These are phyloP conservation scores for Thuja plicata DNA, from an alignment of 83 land plant genomes.

Conservation along the genomic window DNA sequence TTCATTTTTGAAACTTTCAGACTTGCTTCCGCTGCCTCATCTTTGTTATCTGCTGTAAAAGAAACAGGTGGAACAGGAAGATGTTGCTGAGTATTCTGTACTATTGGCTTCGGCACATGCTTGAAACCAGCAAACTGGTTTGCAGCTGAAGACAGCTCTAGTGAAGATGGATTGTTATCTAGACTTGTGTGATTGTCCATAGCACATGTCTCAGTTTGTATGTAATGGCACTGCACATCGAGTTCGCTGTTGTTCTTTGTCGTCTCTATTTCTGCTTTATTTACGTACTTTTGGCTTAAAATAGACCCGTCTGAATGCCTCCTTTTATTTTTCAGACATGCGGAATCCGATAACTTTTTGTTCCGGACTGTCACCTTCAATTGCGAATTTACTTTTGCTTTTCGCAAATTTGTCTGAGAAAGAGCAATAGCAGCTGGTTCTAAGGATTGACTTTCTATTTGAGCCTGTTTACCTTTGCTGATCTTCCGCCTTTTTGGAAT, in stretches of 20 bases:
- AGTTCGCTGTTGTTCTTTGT: neutral
- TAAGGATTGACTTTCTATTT: too few species aligned
- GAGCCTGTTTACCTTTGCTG: too few species aligned
- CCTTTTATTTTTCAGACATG: neutral
- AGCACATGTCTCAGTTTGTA: neutral
- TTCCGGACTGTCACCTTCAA: too few species aligned
- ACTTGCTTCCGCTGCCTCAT: neutral
- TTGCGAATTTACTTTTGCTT: too few species aligned
- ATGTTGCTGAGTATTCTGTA: neutral
- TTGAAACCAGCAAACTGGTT: neutral
- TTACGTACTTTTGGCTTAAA: neutral
- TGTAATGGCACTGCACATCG: neutral
- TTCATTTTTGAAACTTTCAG: neutral
- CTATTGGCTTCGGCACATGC: neutral
- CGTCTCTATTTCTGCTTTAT: neutral
- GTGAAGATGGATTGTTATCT: neutral
- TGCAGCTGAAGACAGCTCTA: neutral
- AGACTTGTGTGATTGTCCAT: neutral
- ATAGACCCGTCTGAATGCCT: neutral
- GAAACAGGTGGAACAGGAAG: conserved; percentile 1
- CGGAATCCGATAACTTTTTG: neutral
- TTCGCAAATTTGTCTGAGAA: too few species aligned
- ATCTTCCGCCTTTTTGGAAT: too few species aligned
- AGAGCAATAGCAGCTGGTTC: too few species aligned
- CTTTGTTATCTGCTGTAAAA: neutral